A percentile compares a stretch with the other conserved stretches of the same genome.
Evolutionary conservation across 1,139 yeast genomes (phyloP).

Genomic region (Debaryomyces singareniensis): DNA sequence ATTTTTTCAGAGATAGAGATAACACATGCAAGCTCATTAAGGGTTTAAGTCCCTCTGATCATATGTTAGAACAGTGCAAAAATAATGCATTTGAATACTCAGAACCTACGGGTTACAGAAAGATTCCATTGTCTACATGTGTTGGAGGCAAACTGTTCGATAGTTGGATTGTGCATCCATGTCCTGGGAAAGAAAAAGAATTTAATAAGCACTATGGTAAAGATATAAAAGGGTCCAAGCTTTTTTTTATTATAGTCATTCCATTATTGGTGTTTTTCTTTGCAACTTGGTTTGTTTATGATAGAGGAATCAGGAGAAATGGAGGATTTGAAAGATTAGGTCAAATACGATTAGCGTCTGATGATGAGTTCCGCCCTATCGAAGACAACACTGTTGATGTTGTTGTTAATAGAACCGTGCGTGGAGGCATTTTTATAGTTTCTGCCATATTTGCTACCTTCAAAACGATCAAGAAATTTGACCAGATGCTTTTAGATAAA

Average conservation of each 20-base stretch:
- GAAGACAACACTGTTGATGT: slow-evolving; percentile 63
- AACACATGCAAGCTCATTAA: slow-evolving; percentile 81
- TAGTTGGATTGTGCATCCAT: slow-evolving; percentile 57
- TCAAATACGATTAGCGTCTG: slow-evolving; percentile 75
- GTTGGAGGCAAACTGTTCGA: slow-evolving; percentile 50
- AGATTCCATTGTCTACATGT: slow-evolving; percentile 40
- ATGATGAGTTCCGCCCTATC: slow-evolving; percentile 55
- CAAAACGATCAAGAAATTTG: slow-evolving; percentile 31
- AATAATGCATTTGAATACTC: slow-evolving; percentile 51
- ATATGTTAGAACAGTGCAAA: slow-evolving; percentile 54
- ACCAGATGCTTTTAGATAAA: slow-evolving; percentile 29
- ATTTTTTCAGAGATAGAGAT: slow-evolving; percentile 62
- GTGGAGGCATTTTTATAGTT: slow-evolving; percentile 51
- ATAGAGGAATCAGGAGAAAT: slow-evolving; percentile 71
- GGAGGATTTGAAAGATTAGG: slow-evolving; percentile 81
- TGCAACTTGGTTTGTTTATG: slow-evolving; percentile 70
- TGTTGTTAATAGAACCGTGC: slow-evolving; percentile 55
- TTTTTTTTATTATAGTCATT: slow-evolving; percentile 31
- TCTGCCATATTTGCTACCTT: slow-evolving; percentile 39
- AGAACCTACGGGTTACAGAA: slow-evolving; percentile 42
- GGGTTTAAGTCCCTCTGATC: slow-evolving; percentile 66
- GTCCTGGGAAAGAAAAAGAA: slow-evolving; percentile 82
- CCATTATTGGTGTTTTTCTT: slow-evolving; percentile 54
- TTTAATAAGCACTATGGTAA: slow-evolving; percentile 54
- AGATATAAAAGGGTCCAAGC: slow-evolving; percentile 47